Evolutionary conservation across 306 rosid genomes (phyloP).

Genomic region (Begonia fuchsioides): DNA sequence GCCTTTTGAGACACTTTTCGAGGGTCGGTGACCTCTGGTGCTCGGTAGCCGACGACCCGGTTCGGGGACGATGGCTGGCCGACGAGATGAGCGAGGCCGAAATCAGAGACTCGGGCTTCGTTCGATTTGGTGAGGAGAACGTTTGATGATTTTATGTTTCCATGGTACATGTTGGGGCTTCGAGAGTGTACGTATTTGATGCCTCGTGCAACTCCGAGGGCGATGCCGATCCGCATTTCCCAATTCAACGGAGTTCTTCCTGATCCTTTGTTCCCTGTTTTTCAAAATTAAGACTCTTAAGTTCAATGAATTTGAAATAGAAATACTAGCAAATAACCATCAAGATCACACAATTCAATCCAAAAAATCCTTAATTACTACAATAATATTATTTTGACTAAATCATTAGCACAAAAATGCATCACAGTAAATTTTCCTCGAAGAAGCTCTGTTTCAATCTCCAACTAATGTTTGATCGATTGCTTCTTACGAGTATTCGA

Average conservation of each 20-base stretch:
- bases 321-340: background rate
- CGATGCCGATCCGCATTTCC: constrained; percentile 47
- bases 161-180: constrained; percentile 42
- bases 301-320: too few relatives aligned
- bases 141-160: constrained; percentile 57
- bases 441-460: too few relatives aligned
- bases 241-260: constrained; percentile 55
- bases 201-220: constrained; percentile 46
- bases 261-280: constrained; percentile 45
- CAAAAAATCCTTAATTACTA: too few relatives aligned
- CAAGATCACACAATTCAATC: too few relatives aligned
- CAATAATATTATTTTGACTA: too few relatives aligned
- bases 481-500: too few relatives aligned
- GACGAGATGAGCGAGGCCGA: constrained; percentile 52
- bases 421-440: too few relatives aligned
- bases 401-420: too few relatives aligned
- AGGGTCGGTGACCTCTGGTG: constrained; percentile 54
- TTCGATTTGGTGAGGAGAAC: constrained; percentile 41
- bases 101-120: constrained; percentile 53
- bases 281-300: constrained; percentile 1
- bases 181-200: constrained; percentile 47
- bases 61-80: constrained; percentile 51
- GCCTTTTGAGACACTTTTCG: constrained; percentile 56
- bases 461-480: too few relatives aligned
- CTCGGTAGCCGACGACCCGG: constrained; percentile 50